Evolutionary conservation across 371 early-diverging fungal species (phyloP).

Genomic region (Parasitella parasitica): DNA sequence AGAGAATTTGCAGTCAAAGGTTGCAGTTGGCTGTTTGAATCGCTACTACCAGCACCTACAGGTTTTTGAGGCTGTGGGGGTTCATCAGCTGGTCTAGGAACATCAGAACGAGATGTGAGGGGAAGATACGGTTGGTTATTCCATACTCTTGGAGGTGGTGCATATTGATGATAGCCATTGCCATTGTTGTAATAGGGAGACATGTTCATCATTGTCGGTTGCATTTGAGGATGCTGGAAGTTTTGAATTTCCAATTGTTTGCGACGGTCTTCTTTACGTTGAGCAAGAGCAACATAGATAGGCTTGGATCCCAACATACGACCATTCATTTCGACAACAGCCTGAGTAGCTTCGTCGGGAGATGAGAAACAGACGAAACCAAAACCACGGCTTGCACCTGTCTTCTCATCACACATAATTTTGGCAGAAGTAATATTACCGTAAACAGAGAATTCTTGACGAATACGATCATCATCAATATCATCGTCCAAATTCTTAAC

Average conservation of each 20-base stretch:
- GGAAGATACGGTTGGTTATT: no score
- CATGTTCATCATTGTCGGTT: no score
- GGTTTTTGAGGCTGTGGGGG: slow-evolving; percentile 2
- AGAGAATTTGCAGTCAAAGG: slow-evolving; percentile 66
- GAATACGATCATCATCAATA: slow-evolving; percentile 81
- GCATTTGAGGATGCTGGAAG: slow-evolving; percentile 73
- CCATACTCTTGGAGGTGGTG: no score
- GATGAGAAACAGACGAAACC: slow-evolving; percentile 79
- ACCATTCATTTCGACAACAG: slow-evolving; percentile 80
- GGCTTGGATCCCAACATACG: slow-evolving; percentile 84
- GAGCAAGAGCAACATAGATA: slow-evolving; percentile 90
- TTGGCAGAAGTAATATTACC: slow-evolving; percentile 88
- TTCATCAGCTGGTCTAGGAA: neutral
- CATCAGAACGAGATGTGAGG: no score
- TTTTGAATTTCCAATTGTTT: slow-evolving; percentile 82
- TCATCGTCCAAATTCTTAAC: slow-evolving; percentile 91
- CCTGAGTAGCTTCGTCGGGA: slow-evolving; percentile 77
- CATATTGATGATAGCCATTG: no score
- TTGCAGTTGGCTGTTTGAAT: slow-evolving; percentile 17
- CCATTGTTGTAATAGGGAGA: no score
- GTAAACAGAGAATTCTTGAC: slow-evolving; percentile 84
- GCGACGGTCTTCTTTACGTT: slow-evolving; percentile 86
- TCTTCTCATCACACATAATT: slow-evolving; percentile 86
- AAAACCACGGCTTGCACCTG: slow-evolving; percentile 61
- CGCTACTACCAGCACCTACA: slow-evolving; percentile 7